Evolutionary conservation across 2,329 filamentous ascomycete genomes (phyloP), one percentile per base, ranked within the genome.

Genomic region (Penicillium sp.): DNA sequence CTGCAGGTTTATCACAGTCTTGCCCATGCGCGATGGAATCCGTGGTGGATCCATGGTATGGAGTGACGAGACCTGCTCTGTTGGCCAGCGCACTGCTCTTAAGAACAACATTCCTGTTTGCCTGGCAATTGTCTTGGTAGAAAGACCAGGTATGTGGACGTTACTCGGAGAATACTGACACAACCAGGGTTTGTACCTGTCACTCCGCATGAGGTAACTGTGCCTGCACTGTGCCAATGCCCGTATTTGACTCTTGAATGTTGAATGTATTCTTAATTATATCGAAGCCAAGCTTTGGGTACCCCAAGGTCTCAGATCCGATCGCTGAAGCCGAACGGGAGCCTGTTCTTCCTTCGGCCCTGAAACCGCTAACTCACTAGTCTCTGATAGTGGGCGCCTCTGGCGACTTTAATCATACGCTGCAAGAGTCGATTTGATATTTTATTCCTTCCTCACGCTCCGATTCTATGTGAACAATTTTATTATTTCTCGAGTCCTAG

Each of bases 121-220:
- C 56, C 56, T 31, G 56, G 47, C 56, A 58, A 23, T 46, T 58
- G 52, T 58, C 56, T 45, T 58, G 56, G 48, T 51, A 49, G 30
- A 19, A 15, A 8, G 23, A 9, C 7, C 29, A 29, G 21, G 46
- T 57, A 57, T 57, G 55, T 41, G 41, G 55, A 46, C 44, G 17
- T 45, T 45, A 30, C 53, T 23, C 31, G 17, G 29, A 31, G 21
- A 13, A 23, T 9, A 41, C 35, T 41, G 8, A 9, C 35, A 41
- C 35, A 41, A 15, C 35, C 8, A 2, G 35, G 35, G 5, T 41
- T 17, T 41, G 35, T 15, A 15, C 11, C 11, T 13, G 35, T 41
- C 8, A 11, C 35, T 15, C 13, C 35, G 13, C 11, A 41, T 9
- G 11, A 41, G 13, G 35, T 13, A 13, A 17, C 11, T 41, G 8